Base-by-base conservation (phyloP, 495 filamentous ascomycete species). In the Xylona heveae region DNA sequence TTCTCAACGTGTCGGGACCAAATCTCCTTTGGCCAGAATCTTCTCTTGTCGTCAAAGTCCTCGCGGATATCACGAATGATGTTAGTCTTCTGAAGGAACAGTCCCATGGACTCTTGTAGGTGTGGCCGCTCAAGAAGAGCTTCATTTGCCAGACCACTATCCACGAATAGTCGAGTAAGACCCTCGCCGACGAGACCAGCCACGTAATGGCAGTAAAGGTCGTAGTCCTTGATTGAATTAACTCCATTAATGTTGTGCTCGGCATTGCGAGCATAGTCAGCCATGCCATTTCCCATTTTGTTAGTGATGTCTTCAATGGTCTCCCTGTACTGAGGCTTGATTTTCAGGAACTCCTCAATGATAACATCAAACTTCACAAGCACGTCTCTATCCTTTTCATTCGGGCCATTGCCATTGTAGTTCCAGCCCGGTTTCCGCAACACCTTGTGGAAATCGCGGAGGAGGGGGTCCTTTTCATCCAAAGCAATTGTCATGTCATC, bases 251-350 rank as follows among this genome's bases (percentile, higher is more conserved):
- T 52, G 42, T 84, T 78, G 40, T 74, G 57, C 43, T 77, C 80
- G 15, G 78, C 72, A 45, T 90, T 88, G 26, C 74, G 61, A 37
- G 66, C 74, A 49, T 84, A 94, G 51, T 95, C 88, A 17, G 88
- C 88, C 88, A 97, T 97, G 37, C 88, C 88, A 43, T 94, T 79
- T 41, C 84, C 85, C 88, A 97, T 97, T 55, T 82, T 76, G 40
- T 76, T 58, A 8, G 82, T 78, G 49, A 95, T 94, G 42, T 97
- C 90, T 58, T 76, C 78, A 52, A 97, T 84, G 48, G 94, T 85
- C 10, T 53, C 67, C 46, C 66, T 64, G 54, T 95, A 95, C 25
- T 61, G 63, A 34, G 74, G 70, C 57, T 94, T 88, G 48, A 93
- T 61, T 52, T 85, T 81, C 55, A 72, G 77, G 51, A 82, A 78